Conservation (phyloP, 805 yeast species). For the Peterozyma xylosa region DNA sequence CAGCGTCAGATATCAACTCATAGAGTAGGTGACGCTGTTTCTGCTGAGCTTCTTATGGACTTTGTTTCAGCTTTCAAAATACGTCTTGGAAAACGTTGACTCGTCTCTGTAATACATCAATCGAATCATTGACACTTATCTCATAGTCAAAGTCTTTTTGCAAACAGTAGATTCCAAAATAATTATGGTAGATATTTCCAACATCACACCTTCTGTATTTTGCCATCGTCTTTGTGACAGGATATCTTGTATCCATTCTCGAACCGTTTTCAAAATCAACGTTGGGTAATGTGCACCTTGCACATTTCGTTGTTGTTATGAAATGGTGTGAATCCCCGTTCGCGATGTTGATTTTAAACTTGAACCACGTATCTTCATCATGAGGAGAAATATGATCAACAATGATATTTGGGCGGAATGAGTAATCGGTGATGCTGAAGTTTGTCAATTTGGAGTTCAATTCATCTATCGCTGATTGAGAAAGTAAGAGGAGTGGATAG, state of each 20-base stretch:
- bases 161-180: conserved; percentile 21
- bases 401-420: conserved; percentile 21
- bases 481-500: conserved; percentile 18
- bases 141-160: conserved; percentile 15
- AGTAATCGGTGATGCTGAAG: conserved; percentile 10
- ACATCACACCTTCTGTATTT: conserved; percentile 22
- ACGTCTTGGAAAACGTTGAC: conserved; percentile 7
- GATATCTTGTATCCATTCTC: conserved; percentile 13
- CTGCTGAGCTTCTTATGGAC: no score
- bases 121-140: conserved; percentile 16
- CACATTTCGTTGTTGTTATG: conserved; percentile 18
- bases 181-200: conserved; percentile 14
- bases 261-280: conserved; percentile 13
- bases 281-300: conserved; percentile 21
- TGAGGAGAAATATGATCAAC: conserved; percentile 15
- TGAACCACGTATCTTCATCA: conserved; percentile 18
- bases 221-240: conserved; percentile 16
- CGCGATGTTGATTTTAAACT: conserved; percentile 13
- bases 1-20: conserved; percentile 34
- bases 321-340: conserved; percentile 10
- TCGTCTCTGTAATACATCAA: conserved; percentile 15
- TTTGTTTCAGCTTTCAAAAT: not conserved
- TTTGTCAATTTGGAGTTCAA: conserved; percentile 9
- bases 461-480: conserved; percentile 13
- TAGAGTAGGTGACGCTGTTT: not conserved